Percentiles rank a stretch among this genome's conserved stretches.
Conservation (phyloP, 768 basidiomycete species). For the Boletus tylopilopsis region DNA sequence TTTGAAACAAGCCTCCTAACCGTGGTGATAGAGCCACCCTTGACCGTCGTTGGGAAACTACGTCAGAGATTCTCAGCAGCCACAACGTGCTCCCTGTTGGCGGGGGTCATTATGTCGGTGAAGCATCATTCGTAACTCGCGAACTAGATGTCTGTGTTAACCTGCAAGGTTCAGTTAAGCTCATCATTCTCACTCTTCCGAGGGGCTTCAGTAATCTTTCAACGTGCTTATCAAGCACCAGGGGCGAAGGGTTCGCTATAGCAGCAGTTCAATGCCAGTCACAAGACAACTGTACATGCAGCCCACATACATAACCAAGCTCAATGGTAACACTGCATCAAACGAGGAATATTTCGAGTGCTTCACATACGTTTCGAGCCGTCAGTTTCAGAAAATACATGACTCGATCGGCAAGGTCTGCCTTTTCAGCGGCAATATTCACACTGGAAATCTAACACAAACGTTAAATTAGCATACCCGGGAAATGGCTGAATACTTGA, state of each 20-base stretch:
- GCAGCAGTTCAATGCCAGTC: not conserved
- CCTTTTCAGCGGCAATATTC: not conserved
- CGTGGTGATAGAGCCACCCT: not conserved
- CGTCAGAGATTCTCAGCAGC: not conserved
- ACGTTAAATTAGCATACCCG: not conserved
- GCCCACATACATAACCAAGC: conserved; percentile 4
- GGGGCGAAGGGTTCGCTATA: not conserved
- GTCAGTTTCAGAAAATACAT: not conserved
- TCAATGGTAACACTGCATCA: conserved; percentile 7
- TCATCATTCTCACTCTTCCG: not conserved
- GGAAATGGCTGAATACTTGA: not conserved
- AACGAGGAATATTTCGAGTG: conserved; percentile 4
- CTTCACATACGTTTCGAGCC: not conserved
- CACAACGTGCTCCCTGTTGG: not conserved
- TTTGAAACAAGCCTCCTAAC: not conserved
- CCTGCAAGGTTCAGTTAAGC: too few relatives aligned
- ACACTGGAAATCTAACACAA: not conserved
- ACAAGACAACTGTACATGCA: too few relatives aligned
- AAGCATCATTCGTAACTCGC: conserved; percentile 7
- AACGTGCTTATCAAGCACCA: not conserved
- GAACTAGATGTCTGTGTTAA: not conserved
- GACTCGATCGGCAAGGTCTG: not conserved
- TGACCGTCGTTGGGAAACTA: not conserved
- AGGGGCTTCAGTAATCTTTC: conserved; percentile 6
- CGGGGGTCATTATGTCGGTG: not conserved